These are phyloP conservation scores for Podaxis mareebaensis DNA, from an alignment of 768 basidiomycete species.

Conservation along the genomic window DNA sequence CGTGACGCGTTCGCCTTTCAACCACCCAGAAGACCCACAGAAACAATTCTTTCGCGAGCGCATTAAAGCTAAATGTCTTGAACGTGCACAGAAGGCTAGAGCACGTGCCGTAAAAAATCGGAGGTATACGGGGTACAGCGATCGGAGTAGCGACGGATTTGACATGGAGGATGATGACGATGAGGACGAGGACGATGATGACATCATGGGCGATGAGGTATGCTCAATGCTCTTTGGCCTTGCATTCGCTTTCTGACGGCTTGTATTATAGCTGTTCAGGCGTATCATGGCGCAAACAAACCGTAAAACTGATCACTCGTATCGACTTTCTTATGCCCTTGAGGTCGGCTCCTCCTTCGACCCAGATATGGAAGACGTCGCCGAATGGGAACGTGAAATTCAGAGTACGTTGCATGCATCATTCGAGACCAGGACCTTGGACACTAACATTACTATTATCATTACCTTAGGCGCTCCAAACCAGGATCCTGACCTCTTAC, in stretches of 20 bases:
- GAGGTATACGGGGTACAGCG: slow-evolving; percentile 31
- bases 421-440: too few relatives aligned
- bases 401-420: slow-evolving; percentile 30
- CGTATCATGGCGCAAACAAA: slow-evolving; percentile 61
- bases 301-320: slow-evolving; percentile 50
- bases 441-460: neutral
- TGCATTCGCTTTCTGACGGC: slow-evolving; percentile 2
- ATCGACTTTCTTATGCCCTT: slow-evolving; percentile 60
- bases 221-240: slow-evolving; percentile 17
- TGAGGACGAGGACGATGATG: slow-evolving; percentile 56
- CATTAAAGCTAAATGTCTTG: slow-evolving; percentile 61
- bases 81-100: slow-evolving; percentile 59
- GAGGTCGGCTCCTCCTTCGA: slow-evolving; percentile 81
- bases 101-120: slow-evolving; percentile 45
- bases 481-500: slow-evolving; percentile 19
- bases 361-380: slow-evolving; percentile 66
- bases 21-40: slow-evolving; percentile 43
- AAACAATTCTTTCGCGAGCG: slow-evolving; percentile 58
- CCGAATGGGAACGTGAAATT: slow-evolving; percentile 60
- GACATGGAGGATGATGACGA: slow-evolving; percentile 46
- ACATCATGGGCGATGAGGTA: slow-evolving; percentile 65
- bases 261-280: slow-evolving; percentile 53
- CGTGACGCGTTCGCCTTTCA: slow-evolving; percentile 9
- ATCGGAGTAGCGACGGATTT: slow-evolving; percentile 50
- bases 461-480: slow-evolving; percentile 5